Base-by-base conservation (phyloP, 345 rosid genomes). In the Sisymbrium altissimum region DNA sequence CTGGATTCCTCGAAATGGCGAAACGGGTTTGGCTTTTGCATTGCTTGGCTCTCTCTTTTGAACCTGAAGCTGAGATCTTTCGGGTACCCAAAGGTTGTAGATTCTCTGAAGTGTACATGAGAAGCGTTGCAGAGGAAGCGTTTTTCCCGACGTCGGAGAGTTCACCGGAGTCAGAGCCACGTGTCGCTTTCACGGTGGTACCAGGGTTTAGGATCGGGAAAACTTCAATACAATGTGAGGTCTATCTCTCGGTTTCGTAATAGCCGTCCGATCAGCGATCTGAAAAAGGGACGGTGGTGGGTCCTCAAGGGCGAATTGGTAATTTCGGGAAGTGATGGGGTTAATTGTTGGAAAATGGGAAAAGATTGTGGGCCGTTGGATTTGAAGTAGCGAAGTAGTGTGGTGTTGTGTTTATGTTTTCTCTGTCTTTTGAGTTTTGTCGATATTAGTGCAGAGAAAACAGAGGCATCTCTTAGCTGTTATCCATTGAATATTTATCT, bases 201-300 rank as follows among this genome's bases (percentile, higher is more conserved):
- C 99, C 99, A 1, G 99, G 99, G n/a, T 95, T 95, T 85, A 83
- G 66, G 79, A 78, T 92, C 7, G 97, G 98, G 27, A 87, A 89
- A 49, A 85, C 96, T 15, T 76, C 87, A 14, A 72, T 95, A 46
- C 97, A 88, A 17, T 85, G 91, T 73, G 90, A 83, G 73, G 99
- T 95, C 43, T 95, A 89, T 79, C 87, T 91, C 62, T 81, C 89
- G 25, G 65, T 48, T 2, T 27, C 80, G 43, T 56, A 46, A 63
- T 49, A 12, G 25, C 66, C 78, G 71, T 35, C 39, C 14, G 56
- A 53, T 64, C 23, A 3, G 72, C 44, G 66, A 50, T 18, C 23
- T 53, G 35, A 1, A 36, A 21, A 25, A 11, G 5, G 38, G 66
- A 15, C 19, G 68, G 25, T 50, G 57, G 32, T 38, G 59, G 68